phyloP scores from a whole-genome alignment of 1,284 basidiomycete genomes.

The Albatrellus sp. region DNA sequence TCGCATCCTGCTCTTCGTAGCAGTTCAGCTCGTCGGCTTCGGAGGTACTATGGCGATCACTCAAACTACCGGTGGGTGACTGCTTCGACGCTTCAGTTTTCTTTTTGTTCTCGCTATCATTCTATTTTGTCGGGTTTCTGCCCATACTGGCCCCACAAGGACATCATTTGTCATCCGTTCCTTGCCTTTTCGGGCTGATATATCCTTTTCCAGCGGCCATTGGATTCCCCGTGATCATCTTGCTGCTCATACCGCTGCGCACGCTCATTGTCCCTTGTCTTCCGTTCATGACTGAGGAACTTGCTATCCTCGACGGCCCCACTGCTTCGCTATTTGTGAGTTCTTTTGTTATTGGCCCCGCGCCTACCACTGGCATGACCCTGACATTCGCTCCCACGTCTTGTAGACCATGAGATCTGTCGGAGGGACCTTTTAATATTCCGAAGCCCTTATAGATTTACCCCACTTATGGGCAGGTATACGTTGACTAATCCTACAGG shows the following conservation, averaged over 20 bases:
- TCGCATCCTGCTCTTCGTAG: constrained; percentile 68
- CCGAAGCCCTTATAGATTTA: neutral
- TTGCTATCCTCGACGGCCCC: constrained; percentile 78
- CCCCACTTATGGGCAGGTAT: no score
- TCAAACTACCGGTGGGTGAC: constrained; percentile 69
- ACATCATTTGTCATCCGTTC: neutral
- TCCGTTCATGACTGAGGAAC: constrained; percentile 72
- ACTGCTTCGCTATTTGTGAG: constrained; percentile 76
- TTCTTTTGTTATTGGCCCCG: constrained; percentile 12
- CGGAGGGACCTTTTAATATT: constrained; percentile 16
- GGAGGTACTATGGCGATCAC: constrained; percentile 87
- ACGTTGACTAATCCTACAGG: no score
- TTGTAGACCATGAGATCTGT: constrained; percentile 36
- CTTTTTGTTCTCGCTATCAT: neutral
- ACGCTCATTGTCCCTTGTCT: constrained; percentile 63
- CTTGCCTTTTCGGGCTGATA: neutral
- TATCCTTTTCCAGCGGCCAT: constrained; percentile 55
- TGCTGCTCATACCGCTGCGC: constrained; percentile 77
- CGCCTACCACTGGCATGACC: neutral
- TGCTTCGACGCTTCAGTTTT: constrained; percentile 1
- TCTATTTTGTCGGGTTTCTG: neutral
- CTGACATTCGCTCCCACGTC: neutral
- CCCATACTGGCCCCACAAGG: no score
- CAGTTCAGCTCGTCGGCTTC: constrained; percentile 77
- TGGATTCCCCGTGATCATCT: constrained; percentile 86